phyloP scores from a whole-genome alignment of 2,329 filamentous ascomycete species.

The Mariannaea sp. region DNA sequence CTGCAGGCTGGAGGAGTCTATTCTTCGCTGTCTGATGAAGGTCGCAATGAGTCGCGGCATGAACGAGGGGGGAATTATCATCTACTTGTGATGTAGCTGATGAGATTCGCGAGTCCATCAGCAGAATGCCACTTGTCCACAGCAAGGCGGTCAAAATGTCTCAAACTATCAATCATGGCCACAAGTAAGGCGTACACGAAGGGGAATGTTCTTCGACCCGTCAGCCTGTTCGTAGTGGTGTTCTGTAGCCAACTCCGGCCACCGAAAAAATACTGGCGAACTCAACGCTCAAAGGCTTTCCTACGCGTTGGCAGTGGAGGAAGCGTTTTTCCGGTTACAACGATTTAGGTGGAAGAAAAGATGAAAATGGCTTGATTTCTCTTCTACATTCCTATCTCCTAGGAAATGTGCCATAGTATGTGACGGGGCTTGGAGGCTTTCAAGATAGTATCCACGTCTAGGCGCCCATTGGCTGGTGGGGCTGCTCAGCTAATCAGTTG shows the following conservation, averaged over 20 bases:
- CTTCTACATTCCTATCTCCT: no score
- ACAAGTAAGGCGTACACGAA: slow-evolving; percentile 75
- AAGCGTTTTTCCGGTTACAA: no score
- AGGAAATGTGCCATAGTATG: no score
- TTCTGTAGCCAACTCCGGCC: slow-evolving; percentile 77
- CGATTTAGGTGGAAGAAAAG: no score
- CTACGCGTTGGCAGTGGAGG: no score
- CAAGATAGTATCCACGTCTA: no score
- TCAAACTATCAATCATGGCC: slow-evolving; percentile 68
- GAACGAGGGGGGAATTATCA: slow-evolving; percentile 76
- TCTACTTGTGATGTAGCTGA: slow-evolving; percentile 58
- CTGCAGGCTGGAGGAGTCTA: slow-evolving; percentile 64
- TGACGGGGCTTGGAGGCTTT: no score
- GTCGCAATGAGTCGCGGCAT: slow-evolving; percentile 80
- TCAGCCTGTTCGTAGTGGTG: slow-evolving; percentile 76
- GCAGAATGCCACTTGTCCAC: slow-evolving; percentile 83
- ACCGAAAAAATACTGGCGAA: slow-evolving; percentile 83
- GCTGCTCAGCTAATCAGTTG: slow-evolving; percentile 73
- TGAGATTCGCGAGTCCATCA: slow-evolving; percentile 64
- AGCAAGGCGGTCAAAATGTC: slow-evolving; percentile 64
- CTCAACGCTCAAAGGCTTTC: slow-evolving; percentile 62
- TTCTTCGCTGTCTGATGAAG: slow-evolving; percentile 77
- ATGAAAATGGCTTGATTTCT: no score
- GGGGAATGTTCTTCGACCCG: slow-evolving; percentile 78
- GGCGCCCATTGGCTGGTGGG: no score